Conservation (phyloP, 108 stramenopile species). For the Cyclotella kingstonii region DNA sequence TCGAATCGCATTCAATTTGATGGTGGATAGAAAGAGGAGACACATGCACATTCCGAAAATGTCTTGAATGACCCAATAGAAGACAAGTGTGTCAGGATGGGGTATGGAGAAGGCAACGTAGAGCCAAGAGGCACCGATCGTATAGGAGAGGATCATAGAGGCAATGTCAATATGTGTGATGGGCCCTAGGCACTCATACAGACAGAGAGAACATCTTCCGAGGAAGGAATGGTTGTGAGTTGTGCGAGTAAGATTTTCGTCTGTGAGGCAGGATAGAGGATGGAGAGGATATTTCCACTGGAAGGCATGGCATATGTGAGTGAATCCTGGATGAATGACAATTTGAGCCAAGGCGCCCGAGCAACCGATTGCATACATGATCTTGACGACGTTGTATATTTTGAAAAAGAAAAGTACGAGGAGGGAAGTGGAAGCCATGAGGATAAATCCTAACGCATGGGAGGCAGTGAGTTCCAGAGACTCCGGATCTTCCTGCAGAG, state of each 20-base stretch:
- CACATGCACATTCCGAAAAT: slow-evolving; percentile 79
- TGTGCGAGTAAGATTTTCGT: slow-evolving; percentile 23
- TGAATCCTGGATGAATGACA: slow-evolving; percentile 41
- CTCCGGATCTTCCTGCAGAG: slow-evolving; percentile 9
- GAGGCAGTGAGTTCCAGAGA: slow-evolving; percentile 41
- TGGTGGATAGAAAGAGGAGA: slow-evolving; percentile 63
- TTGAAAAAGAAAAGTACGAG: slow-evolving; percentile 75
- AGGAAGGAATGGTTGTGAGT: slow-evolving; percentile 14
- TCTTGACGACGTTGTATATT: slow-evolving; percentile 57
- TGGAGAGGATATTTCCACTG: slow-evolving; percentile 17
- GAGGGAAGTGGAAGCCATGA: slow-evolving; percentile 64
- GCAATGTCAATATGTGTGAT: slow-evolving; percentile 26
- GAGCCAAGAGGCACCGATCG: slow-evolving; percentile 41
- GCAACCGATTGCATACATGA: slow-evolving; percentile 73
- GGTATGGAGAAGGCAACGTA: slow-evolving; percentile 27
- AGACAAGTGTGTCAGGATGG: slow-evolving; percentile 33
- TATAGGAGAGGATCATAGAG: slow-evolving; percentile 19
- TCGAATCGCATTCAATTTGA: slow-evolving; percentile 67
- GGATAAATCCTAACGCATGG: slow-evolving; percentile 71
- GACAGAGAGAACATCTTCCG: slow-evolving; percentile 28
- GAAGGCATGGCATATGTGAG: slow-evolving; percentile 5
- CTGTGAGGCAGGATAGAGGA: slow-evolving; percentile 22
- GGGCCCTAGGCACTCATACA: slow-evolving; percentile 35
- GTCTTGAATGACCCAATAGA: slow-evolving; percentile 80
- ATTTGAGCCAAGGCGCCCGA: slow-evolving; percentile 54